Conservation (phyloP, 1,284 basidiomycete species). For the Volvariella volvacea region DNA sequence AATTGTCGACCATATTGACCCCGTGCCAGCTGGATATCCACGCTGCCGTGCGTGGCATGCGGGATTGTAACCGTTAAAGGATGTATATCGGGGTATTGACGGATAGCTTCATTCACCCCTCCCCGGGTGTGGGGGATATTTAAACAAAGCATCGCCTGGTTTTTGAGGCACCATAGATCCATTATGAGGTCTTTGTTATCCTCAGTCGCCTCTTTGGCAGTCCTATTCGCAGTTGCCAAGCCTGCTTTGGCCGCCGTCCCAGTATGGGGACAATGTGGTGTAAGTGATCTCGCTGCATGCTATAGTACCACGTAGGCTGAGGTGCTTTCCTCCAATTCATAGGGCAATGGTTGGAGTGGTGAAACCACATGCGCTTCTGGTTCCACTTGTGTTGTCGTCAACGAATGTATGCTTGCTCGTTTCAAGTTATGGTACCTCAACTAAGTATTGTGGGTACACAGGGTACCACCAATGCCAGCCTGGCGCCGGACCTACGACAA, state of each 20-base stretch:
- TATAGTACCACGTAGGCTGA: no score
- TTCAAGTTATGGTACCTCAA: background rate
- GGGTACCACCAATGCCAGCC: conserved; percentile 35
- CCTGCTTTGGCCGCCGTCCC: conserved; percentile 22
- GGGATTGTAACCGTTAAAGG: background rate
- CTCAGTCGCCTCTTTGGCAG: conserved; percentile 24
- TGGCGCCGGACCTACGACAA: conserved; percentile 17
- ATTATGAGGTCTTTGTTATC: conserved; percentile 23
- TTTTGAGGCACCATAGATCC: conserved; percentile 2
- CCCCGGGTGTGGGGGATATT: conserved; percentile 5
- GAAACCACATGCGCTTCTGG: conserved; percentile 29
- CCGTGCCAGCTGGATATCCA: no score
- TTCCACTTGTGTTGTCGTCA: conserved; percentile 24
- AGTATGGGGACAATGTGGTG: conserved; percentile 35
- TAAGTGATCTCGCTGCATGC: no score
- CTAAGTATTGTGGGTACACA: conserved; percentile 12
- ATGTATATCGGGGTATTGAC: background rate
- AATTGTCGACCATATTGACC: no score
- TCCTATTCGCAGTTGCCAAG: conserved; percentile 20
- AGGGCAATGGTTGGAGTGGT: conserved; percentile 31
- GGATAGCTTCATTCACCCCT: background rate
- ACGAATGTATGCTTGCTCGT: conserved; percentile 22
- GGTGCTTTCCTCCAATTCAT: background rate
- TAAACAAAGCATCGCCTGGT: conserved; percentile 4
- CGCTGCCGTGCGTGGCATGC: no score